Evolutionary conservation across 768 basidiomycete genomes (phyloP).

Genomic region (Rhodotorula babjevae): DNA sequence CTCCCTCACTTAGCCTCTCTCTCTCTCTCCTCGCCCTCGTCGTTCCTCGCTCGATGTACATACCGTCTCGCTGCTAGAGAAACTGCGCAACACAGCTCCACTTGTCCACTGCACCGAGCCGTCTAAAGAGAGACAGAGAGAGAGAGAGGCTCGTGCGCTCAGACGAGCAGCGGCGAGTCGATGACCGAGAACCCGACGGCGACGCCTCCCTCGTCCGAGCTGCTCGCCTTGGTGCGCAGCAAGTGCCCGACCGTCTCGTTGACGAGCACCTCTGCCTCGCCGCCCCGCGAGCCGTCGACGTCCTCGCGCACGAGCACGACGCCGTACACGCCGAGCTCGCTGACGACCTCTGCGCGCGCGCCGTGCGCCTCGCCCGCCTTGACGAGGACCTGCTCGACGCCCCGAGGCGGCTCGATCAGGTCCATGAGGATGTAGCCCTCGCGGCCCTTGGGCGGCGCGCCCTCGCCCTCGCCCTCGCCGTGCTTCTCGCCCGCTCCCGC

Average conservation of each 20-base stretch:
- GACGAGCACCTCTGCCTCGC: constrained; percentile 46
- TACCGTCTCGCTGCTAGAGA: neutral
- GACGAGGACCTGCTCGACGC: constrained; percentile 67
- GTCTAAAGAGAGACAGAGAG: neutral
- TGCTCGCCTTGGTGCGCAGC: constrained; percentile 81
- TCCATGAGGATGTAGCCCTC: constrained; percentile 95
- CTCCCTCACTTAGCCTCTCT: neutral
- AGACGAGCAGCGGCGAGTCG: constrained; percentile 48
- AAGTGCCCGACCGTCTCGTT: constrained; percentile 75
- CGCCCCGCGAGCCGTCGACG: constrained; percentile 26
- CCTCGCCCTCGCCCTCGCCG: neutral
- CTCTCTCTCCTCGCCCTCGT: neutral
- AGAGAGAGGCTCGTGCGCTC: neutral
- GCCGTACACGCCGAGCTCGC: constrained; percentile 88
- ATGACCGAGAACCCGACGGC: constrained; percentile 75
- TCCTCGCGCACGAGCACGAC: constrained; percentile 68
- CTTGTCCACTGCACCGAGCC: too few relatives aligned
- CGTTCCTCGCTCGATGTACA: constrained; percentile 1
- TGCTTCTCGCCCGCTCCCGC: neutral
- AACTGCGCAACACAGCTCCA: neutral
- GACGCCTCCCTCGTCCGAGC: constrained; percentile 87
- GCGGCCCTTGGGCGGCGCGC: constrained; percentile 52
- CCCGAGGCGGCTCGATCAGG: constrained; percentile 71
- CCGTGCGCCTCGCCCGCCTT: constrained; percentile 60
- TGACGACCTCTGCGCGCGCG: constrained; percentile 66